These are phyloP conservation scores for Cyberlindnera amylophila DNA, from an alignment of 805 yeast genomes.

Conservation along the genomic window DNA sequence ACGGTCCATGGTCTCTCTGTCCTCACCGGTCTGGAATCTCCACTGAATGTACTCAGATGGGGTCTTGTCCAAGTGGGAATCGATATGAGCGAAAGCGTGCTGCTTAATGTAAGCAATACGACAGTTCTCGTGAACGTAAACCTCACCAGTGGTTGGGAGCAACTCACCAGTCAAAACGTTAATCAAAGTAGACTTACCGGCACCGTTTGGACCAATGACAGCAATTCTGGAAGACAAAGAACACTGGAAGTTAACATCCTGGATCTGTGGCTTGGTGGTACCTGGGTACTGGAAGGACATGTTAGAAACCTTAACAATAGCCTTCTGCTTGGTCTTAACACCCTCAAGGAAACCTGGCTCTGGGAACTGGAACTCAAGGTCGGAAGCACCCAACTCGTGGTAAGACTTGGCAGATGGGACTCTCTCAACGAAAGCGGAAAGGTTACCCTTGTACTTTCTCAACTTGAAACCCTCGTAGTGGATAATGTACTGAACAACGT, in stretches of 20 bases:
- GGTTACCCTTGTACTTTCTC: constrained; percentile 99
- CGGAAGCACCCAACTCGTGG: constrained; percentile 98
- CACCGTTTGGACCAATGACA: constrained; percentile 99
- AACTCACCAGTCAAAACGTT: constrained; percentile 99
- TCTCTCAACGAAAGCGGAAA: constrained; percentile 96
- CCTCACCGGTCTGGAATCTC: constrained; percentile 99
- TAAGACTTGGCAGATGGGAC: constrained; percentile 98
- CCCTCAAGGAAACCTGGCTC: constrained; percentile 99
- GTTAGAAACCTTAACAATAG: constrained; percentile 95
- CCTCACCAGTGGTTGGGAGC: constrained; percentile 97
- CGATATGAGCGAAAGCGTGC: constrained; percentile 99
- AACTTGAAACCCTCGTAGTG: constrained; percentile 99
- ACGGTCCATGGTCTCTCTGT: constrained; percentile 99
- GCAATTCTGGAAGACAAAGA: constrained; percentile 99
- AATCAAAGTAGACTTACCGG: constrained; percentile 99
- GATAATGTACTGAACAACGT: constrained; percentile 95
- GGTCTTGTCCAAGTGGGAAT: constrained; percentile 97
- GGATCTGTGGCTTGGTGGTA: constrained; percentile 92
- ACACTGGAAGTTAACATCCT: constrained; percentile 95
- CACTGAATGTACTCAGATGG: constrained; percentile 99
- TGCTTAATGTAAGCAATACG: constrained; percentile 99
- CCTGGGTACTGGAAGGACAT: constrained; percentile 99
- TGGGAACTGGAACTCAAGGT: constrained; percentile 95
- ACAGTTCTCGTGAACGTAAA: constrained; percentile 98
- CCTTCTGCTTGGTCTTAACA: constrained; percentile 99